Evolutionary conservation across 345 rosid genomes (phyloP).

Genomic region (Hirschfeldia incana): DNA sequence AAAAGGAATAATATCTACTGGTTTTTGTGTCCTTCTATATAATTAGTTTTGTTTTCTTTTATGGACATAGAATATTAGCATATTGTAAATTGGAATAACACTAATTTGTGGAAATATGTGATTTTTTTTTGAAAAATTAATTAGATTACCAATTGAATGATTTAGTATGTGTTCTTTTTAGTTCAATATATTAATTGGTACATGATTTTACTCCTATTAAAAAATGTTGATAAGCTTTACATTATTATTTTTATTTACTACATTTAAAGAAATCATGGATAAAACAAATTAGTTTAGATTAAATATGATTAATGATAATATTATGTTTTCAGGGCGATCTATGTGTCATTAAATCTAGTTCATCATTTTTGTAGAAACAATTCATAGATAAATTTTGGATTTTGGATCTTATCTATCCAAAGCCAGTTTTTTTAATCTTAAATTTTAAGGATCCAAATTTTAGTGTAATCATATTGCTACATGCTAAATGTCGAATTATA

Average conservation of each 20-base stretch:
- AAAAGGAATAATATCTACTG: slow-evolving; percentile 23
- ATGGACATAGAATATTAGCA: neutral
- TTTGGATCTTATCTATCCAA: neutral
- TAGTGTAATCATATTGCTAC: neutral
- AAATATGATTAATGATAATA: neutral
- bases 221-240: neutral
- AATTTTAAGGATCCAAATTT: neutral
- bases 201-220: neutral
- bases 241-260: neutral
- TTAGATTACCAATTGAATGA: neutral
- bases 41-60: neutral
- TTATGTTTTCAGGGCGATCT: neutral
- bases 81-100: neutral
- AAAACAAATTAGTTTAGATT: neutral
- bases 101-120: neutral
- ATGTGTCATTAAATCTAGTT: neutral
- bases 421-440: neutral
- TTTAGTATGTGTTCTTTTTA: neutral
- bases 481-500: neutral
- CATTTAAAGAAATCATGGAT: neutral
- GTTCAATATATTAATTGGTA: neutral
- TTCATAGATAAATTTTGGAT: neutral
- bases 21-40: neutral
- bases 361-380: neutral
- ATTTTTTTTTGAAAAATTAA: neutral